These are phyloP conservation scores for Termitomyces sp. DNA, from an alignment of 768 basidiomycete genomes.

Conservation along the genomic window DNA sequence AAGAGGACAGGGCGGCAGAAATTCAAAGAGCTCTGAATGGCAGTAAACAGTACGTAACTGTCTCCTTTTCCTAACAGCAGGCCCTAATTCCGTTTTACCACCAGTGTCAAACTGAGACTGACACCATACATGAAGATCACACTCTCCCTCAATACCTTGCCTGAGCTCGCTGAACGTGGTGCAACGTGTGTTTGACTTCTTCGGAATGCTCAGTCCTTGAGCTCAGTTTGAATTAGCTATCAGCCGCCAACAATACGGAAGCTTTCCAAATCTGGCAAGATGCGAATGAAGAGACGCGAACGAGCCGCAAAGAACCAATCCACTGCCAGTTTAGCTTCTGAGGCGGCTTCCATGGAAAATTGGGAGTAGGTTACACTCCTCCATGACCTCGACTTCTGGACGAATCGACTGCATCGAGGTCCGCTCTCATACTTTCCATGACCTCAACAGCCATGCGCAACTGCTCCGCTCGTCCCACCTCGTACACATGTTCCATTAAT, in stretches of 20 bases:
- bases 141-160: conserved; percentile 41
- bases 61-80: background rate
- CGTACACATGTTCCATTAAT: conserved; percentile 14
- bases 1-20: conserved; percentile 28
- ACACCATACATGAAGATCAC: conserved; percentile 71
- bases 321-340: background rate
- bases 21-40: conserved; percentile 47
- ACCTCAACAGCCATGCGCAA: conserved; percentile 13
- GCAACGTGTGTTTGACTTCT: conserved; percentile 39
- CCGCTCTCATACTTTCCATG: background rate
- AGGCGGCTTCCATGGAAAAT: background rate
- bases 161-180: conserved; percentile 28
- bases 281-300: conserved; percentile 40
- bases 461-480: conserved; percentile 20
- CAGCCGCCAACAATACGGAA: conserved; percentile 49
- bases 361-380: background rate
- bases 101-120: conserved; percentile 51
- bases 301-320: conserved; percentile 13
- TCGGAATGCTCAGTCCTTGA: background rate
- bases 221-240: conserved; percentile 31
- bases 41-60: conserved; percentile 47
- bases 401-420: background rate
- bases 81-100: background rate
- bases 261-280: conserved; percentile 53
- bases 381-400: background rate